phyloP scores from a whole-genome alignment of 257 asterid species.

The Nicotiana undulata region DNA sequence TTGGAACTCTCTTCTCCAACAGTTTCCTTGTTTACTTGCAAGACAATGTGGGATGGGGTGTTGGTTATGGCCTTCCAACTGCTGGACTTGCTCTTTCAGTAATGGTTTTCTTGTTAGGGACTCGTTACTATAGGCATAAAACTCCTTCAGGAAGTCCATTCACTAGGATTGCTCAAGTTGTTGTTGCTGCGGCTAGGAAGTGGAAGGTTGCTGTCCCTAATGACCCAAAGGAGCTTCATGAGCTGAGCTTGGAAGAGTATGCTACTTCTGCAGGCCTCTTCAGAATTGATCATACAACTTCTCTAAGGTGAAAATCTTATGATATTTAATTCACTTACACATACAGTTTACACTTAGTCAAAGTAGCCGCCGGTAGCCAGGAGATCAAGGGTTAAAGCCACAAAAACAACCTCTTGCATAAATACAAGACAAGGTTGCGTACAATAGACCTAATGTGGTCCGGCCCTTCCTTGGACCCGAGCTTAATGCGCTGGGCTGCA shows the following conservation, averaged over 20 bases:
- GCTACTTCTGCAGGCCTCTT: conserved; percentile 22
- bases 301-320: conserved; percentile 33
- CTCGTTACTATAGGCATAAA: conserved; percentile 48
- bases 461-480: background rate
- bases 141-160: conserved; percentile 47
- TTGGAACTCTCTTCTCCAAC: conserved; percentile 56
- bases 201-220: conserved; percentile 35
- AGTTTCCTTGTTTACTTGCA: conserved; percentile 52
- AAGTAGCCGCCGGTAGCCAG: background rate
- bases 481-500: background rate
- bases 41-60: conserved; percentile 43
- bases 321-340: background rate
- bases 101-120: conserved; percentile 38
- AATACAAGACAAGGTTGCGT: background rate
- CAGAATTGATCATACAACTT: conserved; percentile 42
- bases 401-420: background rate
- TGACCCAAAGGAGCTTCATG: conserved; percentile 50
- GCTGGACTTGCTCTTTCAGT: conserved; percentile 40
- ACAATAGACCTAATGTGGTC: background rate
- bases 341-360: too few relatives aligned
- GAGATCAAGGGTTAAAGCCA: background rate
- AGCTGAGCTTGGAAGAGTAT: conserved; percentile 38
- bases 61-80: conserved; percentile 55
- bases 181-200: conserved; percentile 41
- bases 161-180: conserved; percentile 50